Base-by-base conservation (phyloP, 179 eudicot genomes). In the Actinidia arguta region DNA sequence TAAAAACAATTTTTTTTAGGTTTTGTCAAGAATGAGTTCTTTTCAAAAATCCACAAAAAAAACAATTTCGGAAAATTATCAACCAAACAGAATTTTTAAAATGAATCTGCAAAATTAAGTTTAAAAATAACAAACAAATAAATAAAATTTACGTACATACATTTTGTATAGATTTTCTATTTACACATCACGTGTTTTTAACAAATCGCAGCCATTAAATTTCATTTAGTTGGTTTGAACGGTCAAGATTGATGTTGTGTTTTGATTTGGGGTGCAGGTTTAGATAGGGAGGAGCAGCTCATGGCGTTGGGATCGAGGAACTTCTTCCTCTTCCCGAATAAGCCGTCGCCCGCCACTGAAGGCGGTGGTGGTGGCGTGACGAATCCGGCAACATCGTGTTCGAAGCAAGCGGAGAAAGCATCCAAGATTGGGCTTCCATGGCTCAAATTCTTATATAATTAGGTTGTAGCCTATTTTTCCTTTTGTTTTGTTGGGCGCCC, bases 261-360 rank as follows among this genome's bases (percentile, higher is more conserved):
- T 42, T 56, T 71, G 20, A 22, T 22, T 56, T 17, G 51, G 56
- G 50, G 18, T 2, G n/a, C 89, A 95, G 98, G 96, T 86, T 83
- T 95, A 86, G 86, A 90, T 69, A 87, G 89, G 74, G 90, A 88
- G 36, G 98, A 95, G 86, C 91, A 90, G 85, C 81, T 95, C 68
- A 81, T 85, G 20, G 73, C 85, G 1, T 81, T 95, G 73, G 98
- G 98, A 31, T 93, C 98, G 4, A 90, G 98, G 63, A 95, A 94
- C 85, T 95, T 95, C 86, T 95, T 94, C 86, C 80, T 95, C 4
- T 95, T 93, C 85, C 90, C 85, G 7, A 88, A 70, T 72, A 84
- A 58, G 77, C 77, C 55, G 16, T 83, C 52, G 61, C 79, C 77
- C 73, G 68, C 31, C 22, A 17, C 70, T 14, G 83, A 56, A 4